Evolutionary conservation across 495 filamentous ascomycete species (phyloP).

Genomic region (Durotheca rogersii): DNA sequence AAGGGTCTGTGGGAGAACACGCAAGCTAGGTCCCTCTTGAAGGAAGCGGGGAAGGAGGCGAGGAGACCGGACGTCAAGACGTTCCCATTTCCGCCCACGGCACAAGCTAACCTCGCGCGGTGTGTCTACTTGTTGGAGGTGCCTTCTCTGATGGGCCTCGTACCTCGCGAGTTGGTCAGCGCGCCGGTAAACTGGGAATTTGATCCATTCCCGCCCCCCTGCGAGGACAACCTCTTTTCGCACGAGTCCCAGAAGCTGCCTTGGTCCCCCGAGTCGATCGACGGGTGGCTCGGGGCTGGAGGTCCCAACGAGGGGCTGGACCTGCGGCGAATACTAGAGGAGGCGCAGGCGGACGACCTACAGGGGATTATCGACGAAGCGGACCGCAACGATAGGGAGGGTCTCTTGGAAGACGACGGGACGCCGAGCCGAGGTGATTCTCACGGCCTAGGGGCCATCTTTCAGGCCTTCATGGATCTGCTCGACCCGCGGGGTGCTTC

Average conservation of each 20-base stretch:
- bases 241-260: slow-evolving; percentile 39
- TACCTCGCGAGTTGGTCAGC: slow-evolving; percentile 56
- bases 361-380: slow-evolving; percentile 6
- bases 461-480: slow-evolving; percentile 20
- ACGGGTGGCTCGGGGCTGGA: background rate
- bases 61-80: slow-evolving; percentile 48
- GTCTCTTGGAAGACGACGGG: slow-evolving; percentile 1
- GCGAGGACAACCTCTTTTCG: slow-evolving; percentile 49
- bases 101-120: slow-evolving; percentile 62
- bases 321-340: slow-evolving; percentile 8
- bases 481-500: background rate
- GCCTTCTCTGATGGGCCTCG: slow-evolving; percentile 59
- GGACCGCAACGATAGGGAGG: background rate
- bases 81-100: slow-evolving; percentile 35
- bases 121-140: slow-evolving; percentile 77
- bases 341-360: slow-evolving; percentile 11
- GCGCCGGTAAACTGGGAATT: slow-evolving; percentile 57
- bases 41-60: slow-evolving; percentile 65
- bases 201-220: slow-evolving; percentile 66
- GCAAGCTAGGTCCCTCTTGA: slow-evolving; percentile 66
- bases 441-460: background rate
- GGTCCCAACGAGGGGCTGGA: slow-evolving; percentile 6
- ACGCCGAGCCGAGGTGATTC: background rate
- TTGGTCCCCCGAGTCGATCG: slow-evolving; percentile 17
- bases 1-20: slow-evolving; percentile 92